Conservation (phyloP, 192 early-diverging fungal species). For the Coemansia sp. region DNA sequence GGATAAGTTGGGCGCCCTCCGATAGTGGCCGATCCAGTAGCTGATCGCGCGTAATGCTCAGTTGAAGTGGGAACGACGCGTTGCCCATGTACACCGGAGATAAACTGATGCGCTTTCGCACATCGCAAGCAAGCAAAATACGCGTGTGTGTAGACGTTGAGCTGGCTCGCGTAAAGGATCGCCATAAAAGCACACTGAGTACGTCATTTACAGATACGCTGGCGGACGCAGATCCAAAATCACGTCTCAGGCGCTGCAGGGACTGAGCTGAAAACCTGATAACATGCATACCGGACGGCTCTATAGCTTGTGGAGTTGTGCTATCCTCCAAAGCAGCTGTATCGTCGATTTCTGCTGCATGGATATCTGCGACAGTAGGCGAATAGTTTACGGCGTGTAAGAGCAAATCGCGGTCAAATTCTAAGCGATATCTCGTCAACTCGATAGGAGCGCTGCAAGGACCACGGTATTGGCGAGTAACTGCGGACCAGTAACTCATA, state of each 20-base stretch:
- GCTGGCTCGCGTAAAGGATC: conserved; percentile 14
- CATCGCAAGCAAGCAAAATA: conserved; percentile 20
- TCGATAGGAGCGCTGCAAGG: neutral
- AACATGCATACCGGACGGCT: conserved; percentile 14
- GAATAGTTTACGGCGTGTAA: neutral
- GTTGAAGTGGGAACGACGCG: conserved; percentile 20
- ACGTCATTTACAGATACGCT: conserved; percentile 19
- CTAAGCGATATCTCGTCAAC: neutral
- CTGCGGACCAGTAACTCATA: conserved; percentile 18
- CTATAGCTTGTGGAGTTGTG: too few relatives aligned
- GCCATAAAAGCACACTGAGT: conserved; percentile 18
- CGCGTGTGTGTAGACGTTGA: neutral
- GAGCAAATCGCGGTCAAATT: conserved; percentile 17
- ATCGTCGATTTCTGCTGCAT: neutral
- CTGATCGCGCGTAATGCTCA: conserved; percentile 4
- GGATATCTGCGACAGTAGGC: neutral
- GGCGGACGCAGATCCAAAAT: neutral
- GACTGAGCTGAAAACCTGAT: conserved; percentile 12
- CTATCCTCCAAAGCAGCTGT: neutral
- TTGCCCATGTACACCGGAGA: conserved; percentile 20
- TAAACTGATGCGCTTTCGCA: conserved; percentile 14
- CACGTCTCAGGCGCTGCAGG: conserved; percentile 3
- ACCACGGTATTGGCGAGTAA: neutral
- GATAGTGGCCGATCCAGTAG: conserved; percentile 1
- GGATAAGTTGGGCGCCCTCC: conserved; percentile 1